These are phyloP conservation scores for Lindgomyces ingoldianus DNA, from an alignment of 495 filamentous ascomycete species.

Conservation along the genomic window DNA sequence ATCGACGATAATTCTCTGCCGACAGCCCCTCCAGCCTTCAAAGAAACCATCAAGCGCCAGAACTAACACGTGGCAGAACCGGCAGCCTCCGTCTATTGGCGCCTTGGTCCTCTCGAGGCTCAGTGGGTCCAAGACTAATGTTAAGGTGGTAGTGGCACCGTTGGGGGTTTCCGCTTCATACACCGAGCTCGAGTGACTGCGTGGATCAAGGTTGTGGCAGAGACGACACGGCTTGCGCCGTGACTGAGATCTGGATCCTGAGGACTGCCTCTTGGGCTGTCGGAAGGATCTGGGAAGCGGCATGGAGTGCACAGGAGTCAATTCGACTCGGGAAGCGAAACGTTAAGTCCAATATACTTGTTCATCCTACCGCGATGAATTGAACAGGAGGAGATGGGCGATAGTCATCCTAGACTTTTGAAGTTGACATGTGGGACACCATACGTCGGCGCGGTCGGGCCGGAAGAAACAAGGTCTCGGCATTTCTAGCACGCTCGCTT, in stretches of 20 bases:
- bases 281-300: constrained; percentile 17
- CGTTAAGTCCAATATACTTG: not conserved
- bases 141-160: constrained; percentile 7
- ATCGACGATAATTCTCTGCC: constrained; percentile 16
- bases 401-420: no score
- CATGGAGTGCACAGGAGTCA: not conserved
- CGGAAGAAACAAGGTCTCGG: constrained; percentile 2
- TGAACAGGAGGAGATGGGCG: not conserved
- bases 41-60: constrained; percentile 31
- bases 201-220: constrained; percentile 31
- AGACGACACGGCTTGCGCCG: constrained; percentile 14
- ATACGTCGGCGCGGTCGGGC: no score
- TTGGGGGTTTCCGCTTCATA: constrained; percentile 17
- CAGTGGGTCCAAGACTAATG: constrained; percentile 28
- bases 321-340: not conserved
- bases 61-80: constrained; percentile 25
- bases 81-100: constrained; percentile 17
- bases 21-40: constrained; percentile 21
- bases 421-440: not conserved
- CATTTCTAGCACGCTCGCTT: not conserved
- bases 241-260: not conserved
- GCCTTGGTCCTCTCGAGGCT: constrained; percentile 5
- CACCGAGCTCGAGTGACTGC: constrained; percentile 18
- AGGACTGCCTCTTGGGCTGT: not conserved
- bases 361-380: constrained; percentile 1